Conservation (phyloP, 129 eudicot species). For the Artemisia argyi region DNA sequence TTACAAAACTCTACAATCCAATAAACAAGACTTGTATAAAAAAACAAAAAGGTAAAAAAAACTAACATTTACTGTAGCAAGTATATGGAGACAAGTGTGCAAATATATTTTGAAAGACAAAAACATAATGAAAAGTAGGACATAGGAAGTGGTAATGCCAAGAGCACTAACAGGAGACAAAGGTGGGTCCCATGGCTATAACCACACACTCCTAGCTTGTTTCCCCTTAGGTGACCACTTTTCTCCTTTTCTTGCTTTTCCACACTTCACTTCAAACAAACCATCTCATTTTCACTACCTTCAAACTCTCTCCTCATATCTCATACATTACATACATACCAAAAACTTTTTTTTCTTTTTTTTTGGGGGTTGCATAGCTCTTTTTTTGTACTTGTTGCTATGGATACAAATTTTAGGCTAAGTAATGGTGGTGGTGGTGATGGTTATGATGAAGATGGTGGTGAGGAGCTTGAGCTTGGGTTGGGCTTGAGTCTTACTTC, state of each 20-base stretch:
- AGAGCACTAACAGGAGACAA: constrained; percentile 73
- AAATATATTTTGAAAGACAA: neutral
- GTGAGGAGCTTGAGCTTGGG: constrained; percentile 70
- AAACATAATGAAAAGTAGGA: constrained; percentile 31
- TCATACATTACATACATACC: neutral
- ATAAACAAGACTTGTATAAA: neutral
- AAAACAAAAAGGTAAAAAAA: neutral
- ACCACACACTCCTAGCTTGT: constrained; percentile 43
- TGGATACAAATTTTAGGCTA: constrained; percentile 41
- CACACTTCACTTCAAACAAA: constrained; percentile 21
- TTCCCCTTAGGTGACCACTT: constrained; percentile 47
- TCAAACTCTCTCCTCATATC: constrained; percentile 2
- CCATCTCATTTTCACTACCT: neutral
- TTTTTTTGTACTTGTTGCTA: constrained; percentile 8
- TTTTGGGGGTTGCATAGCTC: neutral
- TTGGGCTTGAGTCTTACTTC: constrained; percentile 69
- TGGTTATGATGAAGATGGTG: constrained; percentile 39
- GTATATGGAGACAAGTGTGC: constrained; percentile 7
- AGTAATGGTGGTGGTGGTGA: constrained; percentile 17
- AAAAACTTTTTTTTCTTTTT: neutral
- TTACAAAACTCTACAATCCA: neutral
- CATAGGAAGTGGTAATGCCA: constrained; percentile 37
- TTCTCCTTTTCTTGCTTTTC: constrained; percentile 33
- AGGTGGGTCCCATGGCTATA: constrained; percentile 46
- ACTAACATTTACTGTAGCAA: neutral